A percentile compares a stretch with the other conserved stretches of the same genome.
Conservation (phyloP, 805 yeast genomes). For the Candida broadrunensis region DNA sequence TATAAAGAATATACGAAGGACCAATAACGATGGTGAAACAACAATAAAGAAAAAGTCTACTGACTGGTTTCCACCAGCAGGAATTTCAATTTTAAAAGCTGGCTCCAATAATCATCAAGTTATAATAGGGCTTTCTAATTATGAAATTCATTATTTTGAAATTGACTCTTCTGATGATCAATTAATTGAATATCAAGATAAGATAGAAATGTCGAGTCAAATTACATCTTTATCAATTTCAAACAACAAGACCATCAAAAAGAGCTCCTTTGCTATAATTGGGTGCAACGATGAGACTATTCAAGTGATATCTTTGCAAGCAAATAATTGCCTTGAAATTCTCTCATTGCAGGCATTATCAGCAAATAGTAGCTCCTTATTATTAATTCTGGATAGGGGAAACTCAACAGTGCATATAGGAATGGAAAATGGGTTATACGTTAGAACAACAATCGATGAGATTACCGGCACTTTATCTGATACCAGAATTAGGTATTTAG, state of each 20-base stretch:
- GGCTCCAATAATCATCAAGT: constrained; percentile 67
- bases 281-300: constrained; percentile 72
- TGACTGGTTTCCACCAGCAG: constrained; percentile 85
- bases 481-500: constrained; percentile 69
- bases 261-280: constrained; percentile 59
- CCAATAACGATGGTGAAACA: constrained; percentile 9
- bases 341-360: constrained; percentile 66
- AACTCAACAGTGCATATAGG: constrained; percentile 63
- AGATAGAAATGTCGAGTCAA: constrained; percentile 50
- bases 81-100: constrained; percentile 59
- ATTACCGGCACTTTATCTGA: constrained; percentile 58
- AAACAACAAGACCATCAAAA: constrained; percentile 36
- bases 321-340: constrained; percentile 56
- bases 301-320: constrained; percentile 61
- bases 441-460: constrained; percentile 55
- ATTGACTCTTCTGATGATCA: constrained; percentile 55
- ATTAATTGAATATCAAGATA: constrained; percentile 67
- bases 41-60: constrained; percentile 31
- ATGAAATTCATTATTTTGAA: constrained; percentile 82
- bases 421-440: constrained; percentile 78
- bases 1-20: constrained; percentile 15
- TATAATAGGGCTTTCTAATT: constrained; percentile 65
- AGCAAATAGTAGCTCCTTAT: constrained; percentile 34
- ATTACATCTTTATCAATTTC: constrained; percentile 46
- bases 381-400: constrained; percentile 17